Conservation (phyloP, 2,329 filamentous ascomycete genomes). For the Trichoderma koningii region DNA sequence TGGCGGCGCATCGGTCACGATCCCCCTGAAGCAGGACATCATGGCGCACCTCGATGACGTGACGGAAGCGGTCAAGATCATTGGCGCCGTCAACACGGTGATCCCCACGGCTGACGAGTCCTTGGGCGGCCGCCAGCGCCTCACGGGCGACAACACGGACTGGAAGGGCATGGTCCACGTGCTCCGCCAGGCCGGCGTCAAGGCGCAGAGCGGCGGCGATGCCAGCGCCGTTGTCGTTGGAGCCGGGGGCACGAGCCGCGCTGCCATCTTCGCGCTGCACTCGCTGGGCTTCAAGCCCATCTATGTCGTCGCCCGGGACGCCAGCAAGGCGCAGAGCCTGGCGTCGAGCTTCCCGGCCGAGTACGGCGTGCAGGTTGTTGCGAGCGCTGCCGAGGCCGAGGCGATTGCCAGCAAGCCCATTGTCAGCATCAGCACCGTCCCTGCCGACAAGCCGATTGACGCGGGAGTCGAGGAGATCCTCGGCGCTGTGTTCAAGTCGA, state of each 20-base stretch:
- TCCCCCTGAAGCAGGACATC: conserved; percentile 89
- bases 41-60: conserved; percentile 79
- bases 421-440: conserved; percentile 87
- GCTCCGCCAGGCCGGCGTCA: conserved; percentile 68
- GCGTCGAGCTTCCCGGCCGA: conserved; percentile 70
- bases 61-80: conserved; percentile 73
- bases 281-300: conserved; percentile 82
- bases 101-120: conserved; percentile 56
- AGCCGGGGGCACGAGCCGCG: conserved; percentile 87
- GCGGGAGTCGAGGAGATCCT: conserved; percentile 67
- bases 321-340: conserved; percentile 67
- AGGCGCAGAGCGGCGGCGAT: conserved; percentile 36
- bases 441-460: conserved; percentile 84
- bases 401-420: conserved; percentile 52
- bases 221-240: conserved; percentile 78
- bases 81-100: conserved; percentile 95
- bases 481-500: conserved; percentile 47
- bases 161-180: conserved; percentile 89
- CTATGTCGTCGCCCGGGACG: conserved; percentile 80
- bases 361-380: conserved; percentile 70
- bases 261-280: conserved; percentile 85
- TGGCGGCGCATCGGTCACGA: conserved; percentile 92
- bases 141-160: conserved; percentile 92
- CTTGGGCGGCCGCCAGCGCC: conserved; percentile 49
- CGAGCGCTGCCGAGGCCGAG: conserved; percentile 50